phyloP scores from a whole-genome alignment of 2,329 filamentous ascomycete species.

The Cordyceps farinosa region DNA sequence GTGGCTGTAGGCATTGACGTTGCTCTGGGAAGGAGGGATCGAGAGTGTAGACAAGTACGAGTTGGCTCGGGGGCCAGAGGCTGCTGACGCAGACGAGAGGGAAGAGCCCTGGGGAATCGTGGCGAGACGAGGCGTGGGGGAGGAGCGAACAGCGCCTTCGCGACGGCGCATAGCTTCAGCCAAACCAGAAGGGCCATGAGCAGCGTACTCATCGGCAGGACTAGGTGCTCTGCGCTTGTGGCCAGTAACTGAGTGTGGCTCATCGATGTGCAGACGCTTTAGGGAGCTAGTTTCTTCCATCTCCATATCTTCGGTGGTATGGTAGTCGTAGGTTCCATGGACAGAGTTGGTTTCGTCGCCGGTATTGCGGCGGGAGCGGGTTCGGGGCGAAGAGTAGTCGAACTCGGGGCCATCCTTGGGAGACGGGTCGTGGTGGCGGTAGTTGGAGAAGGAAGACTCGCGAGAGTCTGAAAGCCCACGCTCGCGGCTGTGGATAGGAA shows the following conservation, averaged over 20 bases:
- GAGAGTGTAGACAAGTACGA: slow-evolving; percentile 48
- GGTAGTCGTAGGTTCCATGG: slow-evolving; percentile 42
- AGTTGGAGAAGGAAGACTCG: slow-evolving; percentile 44
- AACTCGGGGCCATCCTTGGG: slow-evolving; percentile 42
- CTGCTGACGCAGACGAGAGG: slow-evolving; percentile 42
- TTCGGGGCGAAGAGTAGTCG: slow-evolving; percentile 48
- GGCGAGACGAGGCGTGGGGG: slow-evolving; percentile 49
- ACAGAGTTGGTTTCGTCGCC: slow-evolving; percentile 50
- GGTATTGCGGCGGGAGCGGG: slow-evolving; percentile 46
- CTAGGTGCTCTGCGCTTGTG: slow-evolving; percentile 56
- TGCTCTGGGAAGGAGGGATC: slow-evolving; percentile 40
- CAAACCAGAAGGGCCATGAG: slow-evolving; percentile 37
- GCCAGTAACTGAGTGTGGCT: slow-evolving; percentile 39
- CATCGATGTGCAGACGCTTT: slow-evolving; percentile 50
- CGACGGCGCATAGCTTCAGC: slow-evolving; percentile 47
- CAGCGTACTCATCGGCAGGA: slow-evolving; percentile 46
- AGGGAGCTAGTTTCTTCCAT: slow-evolving; percentile 50
- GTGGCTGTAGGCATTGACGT: slow-evolving; percentile 31
- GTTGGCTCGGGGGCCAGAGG: slow-evolving; percentile 38
- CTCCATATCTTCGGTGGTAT: slow-evolving; percentile 41
- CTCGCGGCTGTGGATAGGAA: slow-evolving; percentile 37
- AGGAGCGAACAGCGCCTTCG: slow-evolving; percentile 47
- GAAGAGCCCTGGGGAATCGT: slow-evolving; percentile 43
- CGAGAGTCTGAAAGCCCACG: slow-evolving; percentile 41
- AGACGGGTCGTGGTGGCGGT: slow-evolving; percentile 42